Base-by-base conservation (phyloP, 225 moss, liverwort and hornwort species). In the Straminergon stramineum region DNA sequence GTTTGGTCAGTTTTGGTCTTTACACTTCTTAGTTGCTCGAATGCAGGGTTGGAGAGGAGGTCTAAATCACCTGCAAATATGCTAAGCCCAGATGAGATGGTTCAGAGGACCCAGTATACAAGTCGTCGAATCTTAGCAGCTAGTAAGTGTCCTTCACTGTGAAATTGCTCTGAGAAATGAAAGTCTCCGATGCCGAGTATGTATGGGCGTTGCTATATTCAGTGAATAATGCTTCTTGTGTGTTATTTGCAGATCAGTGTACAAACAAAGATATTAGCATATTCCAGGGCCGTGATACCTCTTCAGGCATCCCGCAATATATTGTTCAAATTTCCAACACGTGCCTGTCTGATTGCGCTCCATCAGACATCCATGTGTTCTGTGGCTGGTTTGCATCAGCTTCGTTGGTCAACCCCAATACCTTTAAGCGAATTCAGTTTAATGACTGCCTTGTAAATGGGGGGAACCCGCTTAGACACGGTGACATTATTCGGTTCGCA, bases 231-330 rank as follows among this genome's bases (percentile, higher is more conserved):
- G 79, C 63, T 84, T 89, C 89, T 85, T 90, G 87, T 94, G 91
- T 92, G 81, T 88, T 88, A 92, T 75, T 67, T 93, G 94, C 93
- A 93, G 94, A 91, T 94, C 71, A 90, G 88, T 94, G 94, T 93
- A 90, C 92, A 94, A 91, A 90, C 90, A 94, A 94, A 93, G 94
- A 94, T 89, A 93, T 94, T 94, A 94, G 93, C 94, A 93, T 93
- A 85, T 92, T 93, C 88, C 94, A 94, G 92, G 92, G 93, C 90
- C 94, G 89, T 87, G 93, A 94, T 91, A 92, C 92, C 75, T 92
- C 92, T 77, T 92, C 93, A 89, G 94, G 94, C 93, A 94, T 94
- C 79, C 94, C 94, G 82, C 92, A 93, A 56, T 92, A 90, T 83
- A 92, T 93, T 83, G 94, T 94, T 92, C 93, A 94, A 85, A 94